Evolutionary conservation across 2,329 filamentous ascomycete genomes (phyloP).

Genomic region (Lojkania enalia): DNA sequence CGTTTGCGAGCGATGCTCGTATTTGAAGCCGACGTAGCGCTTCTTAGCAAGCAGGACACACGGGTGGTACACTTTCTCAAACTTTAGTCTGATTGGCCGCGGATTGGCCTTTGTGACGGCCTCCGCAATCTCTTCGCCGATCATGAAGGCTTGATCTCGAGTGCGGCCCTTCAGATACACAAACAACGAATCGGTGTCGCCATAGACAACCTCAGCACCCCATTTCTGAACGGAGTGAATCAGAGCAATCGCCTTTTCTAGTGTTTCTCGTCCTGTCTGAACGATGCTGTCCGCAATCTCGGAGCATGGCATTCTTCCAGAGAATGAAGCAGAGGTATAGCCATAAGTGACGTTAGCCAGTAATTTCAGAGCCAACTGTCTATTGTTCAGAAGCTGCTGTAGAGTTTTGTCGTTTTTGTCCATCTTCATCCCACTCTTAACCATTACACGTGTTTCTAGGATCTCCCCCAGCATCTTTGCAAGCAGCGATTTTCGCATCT

Average conservation of each 20-base stretch:
- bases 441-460: conserved; percentile 93
- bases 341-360: conserved; percentile 99
- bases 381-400: conserved; percentile 87
- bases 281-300: conserved; percentile 99
- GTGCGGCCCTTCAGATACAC: conserved; percentile 86
- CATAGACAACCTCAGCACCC: conserved; percentile 96
- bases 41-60: conserved; percentile 96
- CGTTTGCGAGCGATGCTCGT: conserved; percentile 74
- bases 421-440: conserved; percentile 94
- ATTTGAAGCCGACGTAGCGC: conserved; percentile 97
- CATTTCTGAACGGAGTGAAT: conserved; percentile 87
- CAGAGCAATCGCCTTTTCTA: conserved; percentile 88
- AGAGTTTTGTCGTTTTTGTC: conserved; percentile 86
- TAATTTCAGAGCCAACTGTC: conserved; percentile 90
- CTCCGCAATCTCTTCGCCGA: conserved; percentile 89
- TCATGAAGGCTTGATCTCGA: conserved; percentile 83
- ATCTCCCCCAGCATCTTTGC: conserved; percentile 98
- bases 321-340: conserved; percentile 96
- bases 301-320: conserved; percentile 94
- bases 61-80: conserved; percentile 97
- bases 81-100: conserved; percentile 90
- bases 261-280: conserved; percentile 89
- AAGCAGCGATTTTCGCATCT: conserved; percentile 84
- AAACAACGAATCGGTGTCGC: conserved; percentile 95
- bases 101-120: conserved; percentile 89